Base-by-base conservation (phyloP, 345 rosid genomes). In the Eutrema heterophyllum region DNA sequence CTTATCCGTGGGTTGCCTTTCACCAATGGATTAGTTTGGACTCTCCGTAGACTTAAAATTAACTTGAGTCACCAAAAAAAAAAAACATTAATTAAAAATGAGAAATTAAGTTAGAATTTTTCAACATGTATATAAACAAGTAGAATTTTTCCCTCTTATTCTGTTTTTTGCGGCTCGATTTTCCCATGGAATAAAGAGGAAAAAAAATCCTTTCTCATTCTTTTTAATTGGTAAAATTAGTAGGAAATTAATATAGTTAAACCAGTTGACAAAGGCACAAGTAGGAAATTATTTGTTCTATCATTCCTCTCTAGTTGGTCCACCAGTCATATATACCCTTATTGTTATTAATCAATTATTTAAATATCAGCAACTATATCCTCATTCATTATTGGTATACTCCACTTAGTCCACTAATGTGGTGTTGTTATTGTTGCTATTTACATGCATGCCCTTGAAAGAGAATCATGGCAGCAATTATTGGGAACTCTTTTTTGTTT, bases 391-490 rank as follows among this genome's bases (percentile, higher is more conserved):
- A 44, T 54, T 64, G 64, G 39, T 27, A 56, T 6, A 40, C 36
- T 39, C 64, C 68, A 54, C 61, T 50, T 55, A 46, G 59, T 76
- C 75, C 71, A 64, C 67, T 64, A 56, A 48, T 55, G 58, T 45
- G 24, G 36, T 60, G 55, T 44, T 51, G 73, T 52, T 32, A 53
- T 39, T 59, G 51, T 14, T 50, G 68, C 64, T 75, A 53, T 74
- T 74, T 67, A 59, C 50, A 68, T 76, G 75, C 79, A 70, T 76
- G 79, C 75, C 60, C 63, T 69, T 46, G 58, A 61, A 69, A 46
- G 4, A 36, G 64, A 55, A 64, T 70, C 67, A 76, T 56, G 50
- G 46, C 59, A 27, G 38, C 71, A 70, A 64, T 76, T 64, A 70
- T 76, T 76, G n/a, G 40, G 59, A 70, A 41, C 64, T 46, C 80